A percentile compares a stretch with the other conserved stretches of the same genome.
phyloP scores from a whole-genome alignment of 2,329 filamentous ascomycete genomes.

The Exutisphaerella laricina region DNA sequence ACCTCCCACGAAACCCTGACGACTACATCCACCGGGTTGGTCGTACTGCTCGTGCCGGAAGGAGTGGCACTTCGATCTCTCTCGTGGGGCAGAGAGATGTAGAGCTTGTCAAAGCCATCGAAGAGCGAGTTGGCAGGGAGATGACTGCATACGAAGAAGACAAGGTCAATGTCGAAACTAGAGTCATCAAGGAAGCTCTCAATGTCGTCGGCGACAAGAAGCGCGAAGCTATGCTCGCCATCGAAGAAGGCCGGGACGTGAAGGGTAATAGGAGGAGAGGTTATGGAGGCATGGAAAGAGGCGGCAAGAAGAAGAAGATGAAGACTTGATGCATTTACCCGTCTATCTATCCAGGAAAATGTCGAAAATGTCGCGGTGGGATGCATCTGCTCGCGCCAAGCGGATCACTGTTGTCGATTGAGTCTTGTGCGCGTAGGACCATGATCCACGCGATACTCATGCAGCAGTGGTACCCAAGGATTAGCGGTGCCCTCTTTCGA shows the following conservation, averaged over 20 bases:
- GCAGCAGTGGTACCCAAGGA: no score
- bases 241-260: conserved; percentile 88
- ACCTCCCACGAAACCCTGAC: conserved; percentile 90
- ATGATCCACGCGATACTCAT: no score
- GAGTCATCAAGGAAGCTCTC: conserved; percentile 76
- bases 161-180: conserved; percentile 86
- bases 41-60: conserved; percentile 86
- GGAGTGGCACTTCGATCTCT: conserved; percentile 74
- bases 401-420: no score
- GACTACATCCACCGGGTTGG: conserved; percentile 97
- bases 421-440: no score
- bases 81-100: conserved; percentile 93
- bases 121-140: conserved; percentile 69
- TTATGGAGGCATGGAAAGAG: background rate
- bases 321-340: no score
- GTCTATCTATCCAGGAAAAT: no score
- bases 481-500: no score
- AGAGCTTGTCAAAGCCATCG: conserved; percentile 82
- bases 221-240: conserved; percentile 80
- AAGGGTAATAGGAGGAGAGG: conserved; percentile 61
- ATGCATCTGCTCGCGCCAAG: no score
- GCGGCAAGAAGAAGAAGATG: background rate
- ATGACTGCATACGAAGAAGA: conserved; percentile 85
- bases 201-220: conserved; percentile 95
- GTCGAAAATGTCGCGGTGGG: no score